Evolutionary conservation across 202 grass and related monocot genomes (phyloP).

Genomic region (Carex sylvatica): DNA sequence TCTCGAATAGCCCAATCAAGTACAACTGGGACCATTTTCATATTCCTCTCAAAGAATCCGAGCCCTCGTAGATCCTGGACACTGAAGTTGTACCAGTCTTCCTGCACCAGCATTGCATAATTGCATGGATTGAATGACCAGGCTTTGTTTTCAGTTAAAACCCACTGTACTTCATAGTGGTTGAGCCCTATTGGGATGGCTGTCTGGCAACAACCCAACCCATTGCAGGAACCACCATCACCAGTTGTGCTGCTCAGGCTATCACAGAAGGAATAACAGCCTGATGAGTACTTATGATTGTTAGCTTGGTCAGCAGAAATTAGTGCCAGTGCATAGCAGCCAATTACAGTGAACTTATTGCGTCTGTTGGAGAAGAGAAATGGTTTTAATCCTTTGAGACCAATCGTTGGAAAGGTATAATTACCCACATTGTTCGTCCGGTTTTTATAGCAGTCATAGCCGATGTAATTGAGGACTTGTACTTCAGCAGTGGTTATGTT

Average conservation of each 20-base stretch:
- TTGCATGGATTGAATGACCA: constrained; percentile 49
- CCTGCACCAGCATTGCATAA: constrained; percentile 27
- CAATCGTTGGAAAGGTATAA: no score
- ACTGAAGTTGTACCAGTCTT: constrained; percentile 42
- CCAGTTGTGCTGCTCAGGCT: constrained; percentile 1
- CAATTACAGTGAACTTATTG: constrained; percentile 56
- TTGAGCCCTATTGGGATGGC: constrained; percentile 26
- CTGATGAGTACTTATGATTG: background rate
- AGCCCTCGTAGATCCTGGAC: constrained; percentile 11
- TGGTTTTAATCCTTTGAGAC: background rate
- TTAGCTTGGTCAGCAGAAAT: background rate
- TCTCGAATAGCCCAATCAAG: constrained; percentile 58
- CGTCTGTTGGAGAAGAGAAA: constrained; percentile 37
- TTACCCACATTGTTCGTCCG: no score
- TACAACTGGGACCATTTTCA: constrained; percentile 17
- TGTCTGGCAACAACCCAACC: constrained; percentile 58
- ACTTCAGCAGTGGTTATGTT: constrained; percentile 29
- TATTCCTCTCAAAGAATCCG: constrained; percentile 2
- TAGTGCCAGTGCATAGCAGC: constrained; percentile 32
- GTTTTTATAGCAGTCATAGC: constrained; percentile 34
- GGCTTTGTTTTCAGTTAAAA: no score
- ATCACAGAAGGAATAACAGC: constrained; percentile 41
- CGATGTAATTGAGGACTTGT: constrained; percentile 7
- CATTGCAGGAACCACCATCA: constrained; percentile 14
- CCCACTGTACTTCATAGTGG: background rate